Base-by-base conservation (phyloP, 139 green algal species). In the Closterium sp. region DNA sequence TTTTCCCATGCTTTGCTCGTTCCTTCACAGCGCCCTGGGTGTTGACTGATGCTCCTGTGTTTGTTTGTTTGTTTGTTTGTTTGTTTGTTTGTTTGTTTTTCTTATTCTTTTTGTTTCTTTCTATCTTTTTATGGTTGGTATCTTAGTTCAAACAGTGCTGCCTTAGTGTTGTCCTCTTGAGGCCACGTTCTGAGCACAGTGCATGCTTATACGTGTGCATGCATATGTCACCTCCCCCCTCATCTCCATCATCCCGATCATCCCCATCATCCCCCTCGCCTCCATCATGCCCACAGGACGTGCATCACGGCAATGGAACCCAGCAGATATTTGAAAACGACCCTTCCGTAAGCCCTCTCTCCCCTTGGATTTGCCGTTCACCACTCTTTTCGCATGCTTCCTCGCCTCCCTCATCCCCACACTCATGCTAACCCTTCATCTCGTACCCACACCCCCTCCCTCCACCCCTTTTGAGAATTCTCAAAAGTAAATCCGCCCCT, bases 251-350 rank as follows among this genome's bases (percentile, higher is more conserved):
- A 9, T 87, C n/a, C 50, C 84, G 1, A 17, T 30, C 17, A 31
- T 87, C 84, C 84, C n/a, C 85, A 30, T 29, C 10, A 32, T 21
- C 28, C 85, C 9, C 79, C 5, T 10, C 79, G 11, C 79, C 22
- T 9, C 24, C n/a, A 87, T 27, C n/a, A 62, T 85, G 4, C 38
- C 84, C 84, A 31, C 86, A 93, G 91, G 91, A 97, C 88, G 96
- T 98, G 86, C 97, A 98, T 89, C 97, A 98, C 89, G 97, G 97
- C 87, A 96, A 97, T 28, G 96, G 96, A 73, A 98, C 95, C 31
- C 97, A 98, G 89, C 92, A 97, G 92, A 96, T 97, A 42, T 96
- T 97, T 88, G 94, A 97, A 34, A 89, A 94, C 34, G 92, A 94
- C 62, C 92, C 92, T 21, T 92, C 92, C 30, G 91, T 93, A n/a